These are phyloP conservation scores for Scytalidium lignicola DNA, from an alignment of 2,329 filamentous ascomycete species.

Conservation along the genomic window DNA sequence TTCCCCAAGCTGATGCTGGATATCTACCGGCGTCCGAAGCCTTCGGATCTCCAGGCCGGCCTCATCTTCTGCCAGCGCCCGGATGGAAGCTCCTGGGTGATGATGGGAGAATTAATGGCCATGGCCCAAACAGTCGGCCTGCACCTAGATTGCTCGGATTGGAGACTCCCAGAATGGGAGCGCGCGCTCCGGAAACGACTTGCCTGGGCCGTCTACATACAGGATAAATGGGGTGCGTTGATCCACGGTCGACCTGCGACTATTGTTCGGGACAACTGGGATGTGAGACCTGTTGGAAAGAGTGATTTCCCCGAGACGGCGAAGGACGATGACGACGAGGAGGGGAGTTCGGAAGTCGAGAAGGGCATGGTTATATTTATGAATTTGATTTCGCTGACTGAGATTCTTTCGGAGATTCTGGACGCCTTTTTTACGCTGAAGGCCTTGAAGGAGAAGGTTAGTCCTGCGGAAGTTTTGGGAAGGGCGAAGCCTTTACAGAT, in stretches of 20 bases:
- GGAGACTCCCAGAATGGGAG: constrained; percentile 61
- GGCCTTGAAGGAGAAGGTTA: constrained; percentile 2
- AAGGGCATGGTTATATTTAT: constrained; percentile 43
- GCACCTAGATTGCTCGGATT: constrained; percentile 55
- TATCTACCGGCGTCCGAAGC: constrained; percentile 44
- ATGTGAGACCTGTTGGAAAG: constrained; percentile 38
- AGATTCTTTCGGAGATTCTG: constrained; percentile 46
- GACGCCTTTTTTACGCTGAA: constrained; percentile 40
- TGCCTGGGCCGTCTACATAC: constrained; percentile 61
- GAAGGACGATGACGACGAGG: constrained; percentile 21
- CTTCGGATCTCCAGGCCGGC: constrained; percentile 50
- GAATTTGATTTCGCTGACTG: constrained; percentile 44
- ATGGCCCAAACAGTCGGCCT: constrained; percentile 54
- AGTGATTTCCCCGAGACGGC: constrained; percentile 37
- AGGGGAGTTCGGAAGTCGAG: constrained; percentile 37
- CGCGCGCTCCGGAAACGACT: constrained; percentile 55
- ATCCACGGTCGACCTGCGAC: constrained; percentile 55
- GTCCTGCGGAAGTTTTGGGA: constrained; percentile 32
- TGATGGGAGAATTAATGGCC: constrained; percentile 42
- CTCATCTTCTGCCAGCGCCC: constrained; percentile 44
- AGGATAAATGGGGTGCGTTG: constrained; percentile 58
- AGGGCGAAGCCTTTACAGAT: constrained; percentile 43
- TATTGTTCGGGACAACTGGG: constrained; percentile 50
- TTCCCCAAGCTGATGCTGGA: constrained; percentile 39
- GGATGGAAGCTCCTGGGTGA: constrained; percentile 24